Evolutionary conservation across 78 protist genomes (phyloP).

Genomic region (Neovahlkampfia damariscottae): DNA sequence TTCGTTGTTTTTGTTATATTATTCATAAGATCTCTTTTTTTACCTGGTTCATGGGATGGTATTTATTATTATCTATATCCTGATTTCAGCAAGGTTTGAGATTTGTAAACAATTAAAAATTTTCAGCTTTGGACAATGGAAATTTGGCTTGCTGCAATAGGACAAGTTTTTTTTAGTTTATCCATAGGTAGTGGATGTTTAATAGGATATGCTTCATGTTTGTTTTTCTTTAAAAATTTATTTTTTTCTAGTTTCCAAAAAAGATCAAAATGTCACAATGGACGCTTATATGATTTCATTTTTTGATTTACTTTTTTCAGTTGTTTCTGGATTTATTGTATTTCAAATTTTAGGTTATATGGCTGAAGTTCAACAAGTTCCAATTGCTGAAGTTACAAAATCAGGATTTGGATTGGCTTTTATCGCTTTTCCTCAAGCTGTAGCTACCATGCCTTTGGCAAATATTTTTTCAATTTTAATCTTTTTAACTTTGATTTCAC

Average conservation of each 20-base stretch:
- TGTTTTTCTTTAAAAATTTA: no score
- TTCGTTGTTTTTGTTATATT: neutral
- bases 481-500: neutral
- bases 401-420: conserved; percentile 1
- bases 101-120: no score
- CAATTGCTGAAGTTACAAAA: neutral
- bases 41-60: neutral
- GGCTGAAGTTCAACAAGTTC: neutral
- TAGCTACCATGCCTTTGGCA: neutral
- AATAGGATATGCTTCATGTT: neutral
- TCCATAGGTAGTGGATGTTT: neutral
- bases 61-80: neutral
- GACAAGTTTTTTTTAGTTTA: neutral
- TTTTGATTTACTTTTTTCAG: neutral
- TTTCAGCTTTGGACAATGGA: neutral
- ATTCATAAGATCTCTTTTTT: neutral
- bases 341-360: neutral
- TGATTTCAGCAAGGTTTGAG: no score
- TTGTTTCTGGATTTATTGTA: neutral
- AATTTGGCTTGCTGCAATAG: neutral
- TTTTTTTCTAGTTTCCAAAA: no score
- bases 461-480: neutral
- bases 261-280: neutral
- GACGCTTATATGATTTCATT: neutral
- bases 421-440: neutral